These are phyloP conservation scores for Aspergillus unguis DNA, from an alignment of 2,329 filamentous ascomycete species.

Conservation along the genomic window DNA sequence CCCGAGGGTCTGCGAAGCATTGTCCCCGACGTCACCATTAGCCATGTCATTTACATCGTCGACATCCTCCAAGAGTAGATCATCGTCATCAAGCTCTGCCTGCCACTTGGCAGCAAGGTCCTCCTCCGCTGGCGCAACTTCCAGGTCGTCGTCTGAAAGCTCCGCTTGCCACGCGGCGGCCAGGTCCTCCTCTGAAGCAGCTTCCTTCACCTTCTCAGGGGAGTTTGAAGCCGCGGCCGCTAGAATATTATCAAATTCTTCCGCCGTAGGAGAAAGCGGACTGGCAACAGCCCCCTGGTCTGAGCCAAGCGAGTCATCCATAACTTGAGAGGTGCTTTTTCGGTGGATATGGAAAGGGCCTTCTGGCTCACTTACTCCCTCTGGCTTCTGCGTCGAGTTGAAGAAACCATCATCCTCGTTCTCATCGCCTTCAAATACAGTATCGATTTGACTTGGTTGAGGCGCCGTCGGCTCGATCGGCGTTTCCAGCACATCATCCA, in stretches of 20 bases:
- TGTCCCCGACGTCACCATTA: conserved; percentile 18
- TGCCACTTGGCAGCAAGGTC: conserved; percentile 69
- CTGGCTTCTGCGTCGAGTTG: conserved; percentile 22
- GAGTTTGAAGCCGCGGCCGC: conserved; percentile 21
- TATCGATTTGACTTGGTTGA: conserved; percentile 23
- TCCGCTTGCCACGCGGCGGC: conserved; percentile 81
- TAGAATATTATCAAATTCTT: conserved; percentile 24
- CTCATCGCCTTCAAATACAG: conserved; percentile 39
- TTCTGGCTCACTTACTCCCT: conserved; percentile 14
- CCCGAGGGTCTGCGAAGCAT: conserved; percentile 16
- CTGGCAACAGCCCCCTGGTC: conserved; percentile 26
- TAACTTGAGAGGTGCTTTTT: conserved; percentile 67
- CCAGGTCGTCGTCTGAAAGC: conserved; percentile 42
- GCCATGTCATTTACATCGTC: conserved; percentile 23
- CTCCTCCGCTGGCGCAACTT: conserved; percentile 54
- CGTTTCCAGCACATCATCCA: conserved; percentile 41
- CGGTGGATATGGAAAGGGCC: conserved; percentile 49
- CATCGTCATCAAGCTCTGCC: conserved; percentile 63
- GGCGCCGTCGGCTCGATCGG: conserved; percentile 26
- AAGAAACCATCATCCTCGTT: conserved; percentile 40
- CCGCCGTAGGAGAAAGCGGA: conserved; percentile 29
- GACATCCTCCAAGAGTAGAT: conserved; percentile 70
- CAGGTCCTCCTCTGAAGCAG: conserved; percentile 56
- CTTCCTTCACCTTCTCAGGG: conserved; percentile 19
- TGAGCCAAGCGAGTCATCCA: conserved; percentile 48